phyloP scores from a whole-genome alignment of 352 stramenopile species.

The Phytophthora boehmeriae region DNA sequence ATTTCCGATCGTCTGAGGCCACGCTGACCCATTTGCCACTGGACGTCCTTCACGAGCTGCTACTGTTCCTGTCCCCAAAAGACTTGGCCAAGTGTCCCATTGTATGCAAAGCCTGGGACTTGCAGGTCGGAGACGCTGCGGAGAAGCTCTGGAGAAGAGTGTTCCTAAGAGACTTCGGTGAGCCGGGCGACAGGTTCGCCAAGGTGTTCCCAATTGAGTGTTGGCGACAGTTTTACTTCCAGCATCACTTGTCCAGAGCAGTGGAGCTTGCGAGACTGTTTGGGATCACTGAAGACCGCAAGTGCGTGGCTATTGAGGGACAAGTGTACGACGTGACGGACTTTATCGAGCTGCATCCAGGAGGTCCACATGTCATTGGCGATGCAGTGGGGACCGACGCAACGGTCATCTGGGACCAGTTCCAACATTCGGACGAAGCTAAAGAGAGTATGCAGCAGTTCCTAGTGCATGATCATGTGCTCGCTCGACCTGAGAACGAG shows the following conservation, averaged over 20 bases:
- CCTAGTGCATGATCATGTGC: conserved; percentile 51
- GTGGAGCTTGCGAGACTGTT: conserved; percentile 68
- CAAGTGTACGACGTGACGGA: conserved; percentile 73
- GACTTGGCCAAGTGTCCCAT: conserved; percentile 51
- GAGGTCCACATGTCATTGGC: conserved; percentile 71
- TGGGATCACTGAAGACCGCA: conserved; percentile 37
- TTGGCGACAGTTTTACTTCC: conserved; percentile 78
- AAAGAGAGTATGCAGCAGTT: conserved; percentile 71
- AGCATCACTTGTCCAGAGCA: conserved; percentile 64
- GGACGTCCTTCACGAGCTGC: conserved; percentile 57
- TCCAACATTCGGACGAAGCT: conserved; percentile 67
- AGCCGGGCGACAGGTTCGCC: conserved; percentile 54
- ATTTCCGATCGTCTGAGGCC: conserved; percentile 1
- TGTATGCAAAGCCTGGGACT: conserved; percentile 50
- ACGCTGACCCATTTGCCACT: conserved; percentile 34
- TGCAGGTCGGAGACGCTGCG: conserved; percentile 33
- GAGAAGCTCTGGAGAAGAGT: conserved; percentile 56
- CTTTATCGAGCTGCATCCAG: conserved; percentile 72
- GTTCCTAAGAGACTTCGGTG: conserved; percentile 60
- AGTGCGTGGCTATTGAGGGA: conserved; percentile 67
- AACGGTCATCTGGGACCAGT: conserved; percentile 71
- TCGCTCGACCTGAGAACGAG: conserved; percentile 28
- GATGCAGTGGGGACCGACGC: conserved; percentile 76
- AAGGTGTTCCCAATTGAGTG: conserved; percentile 57
- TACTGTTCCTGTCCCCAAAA: conserved; percentile 54